Evolutionary conservation across 495 filamentous ascomycete genomes (phyloP).

Genomic region (Ascodesmis nigricans): DNA sequence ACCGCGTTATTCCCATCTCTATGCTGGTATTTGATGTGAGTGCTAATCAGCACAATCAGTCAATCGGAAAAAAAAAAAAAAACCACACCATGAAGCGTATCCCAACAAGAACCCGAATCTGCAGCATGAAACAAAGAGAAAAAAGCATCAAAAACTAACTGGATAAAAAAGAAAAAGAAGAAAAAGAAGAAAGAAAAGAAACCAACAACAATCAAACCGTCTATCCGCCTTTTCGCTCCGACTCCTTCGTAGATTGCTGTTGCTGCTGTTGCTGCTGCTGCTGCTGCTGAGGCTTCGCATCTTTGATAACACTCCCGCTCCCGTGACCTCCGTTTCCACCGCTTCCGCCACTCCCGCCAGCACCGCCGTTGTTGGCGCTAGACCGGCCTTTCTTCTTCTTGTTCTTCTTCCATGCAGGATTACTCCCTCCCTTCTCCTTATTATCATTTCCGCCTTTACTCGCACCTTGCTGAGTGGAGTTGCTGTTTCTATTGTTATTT

Average conservation of each 20-base stretch:
- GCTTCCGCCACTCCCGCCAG: background rate
- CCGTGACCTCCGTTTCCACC: background rate
- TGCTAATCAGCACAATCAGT: background rate
- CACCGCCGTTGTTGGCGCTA: background rate
- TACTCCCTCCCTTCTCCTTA: constrained; percentile 6
- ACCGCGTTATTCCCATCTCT: too few species aligned
- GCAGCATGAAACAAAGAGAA: constrained; percentile 8
- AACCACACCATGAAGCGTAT: too few species aligned
- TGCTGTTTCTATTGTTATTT: too few species aligned
- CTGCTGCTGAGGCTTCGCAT: background rate
- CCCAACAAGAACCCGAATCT: background rate
- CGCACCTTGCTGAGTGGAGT: too few species aligned
- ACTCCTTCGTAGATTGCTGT: constrained; percentile 2
- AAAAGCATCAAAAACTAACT: constrained; percentile 5
- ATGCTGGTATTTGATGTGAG: too few species aligned
- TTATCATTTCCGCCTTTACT: constrained; percentile 6
- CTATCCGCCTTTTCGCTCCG: constrained; percentile 5
- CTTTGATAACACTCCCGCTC: constrained; percentile 1
- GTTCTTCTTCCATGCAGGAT: constrained; percentile 10
- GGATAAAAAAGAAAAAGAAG: constrained; percentile 17
- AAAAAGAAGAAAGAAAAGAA: constrained; percentile 14
- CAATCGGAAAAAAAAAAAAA: background rate
- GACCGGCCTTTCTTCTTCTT: background rate
- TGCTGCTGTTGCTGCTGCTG: background rate
- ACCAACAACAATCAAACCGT: constrained; percentile 12